Evolutionary conservation across 2,329 filamentous ascomycete species (phyloP).

Genomic region (Colletotrichum phormii): DNA sequence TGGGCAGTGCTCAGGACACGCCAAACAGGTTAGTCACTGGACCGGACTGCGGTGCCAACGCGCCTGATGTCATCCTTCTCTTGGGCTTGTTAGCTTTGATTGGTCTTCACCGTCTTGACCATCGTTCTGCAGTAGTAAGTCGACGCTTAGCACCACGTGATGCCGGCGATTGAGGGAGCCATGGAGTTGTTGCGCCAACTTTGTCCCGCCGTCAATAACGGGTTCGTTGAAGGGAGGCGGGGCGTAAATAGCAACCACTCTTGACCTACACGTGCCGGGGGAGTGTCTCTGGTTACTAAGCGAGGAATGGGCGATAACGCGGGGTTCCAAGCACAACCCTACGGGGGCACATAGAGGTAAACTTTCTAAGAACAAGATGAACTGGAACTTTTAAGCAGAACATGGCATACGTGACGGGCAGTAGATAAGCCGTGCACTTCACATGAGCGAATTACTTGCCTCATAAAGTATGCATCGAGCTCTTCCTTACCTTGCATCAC

Average conservation of each 20-base stretch:
- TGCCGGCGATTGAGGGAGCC: background rate
- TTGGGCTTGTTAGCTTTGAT: background rate
- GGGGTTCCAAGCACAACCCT: background rate
- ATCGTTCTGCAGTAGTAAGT: background rate
- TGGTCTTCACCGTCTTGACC: background rate
- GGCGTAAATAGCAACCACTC: background rate
- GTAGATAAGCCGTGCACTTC: background rate
- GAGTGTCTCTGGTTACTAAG: background rate
- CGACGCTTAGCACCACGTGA: background rate
- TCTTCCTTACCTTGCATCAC: background rate
- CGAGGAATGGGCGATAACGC: background rate
- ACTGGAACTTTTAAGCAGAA: background rate
- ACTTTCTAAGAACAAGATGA: background rate
- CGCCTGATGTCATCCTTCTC: background rate
- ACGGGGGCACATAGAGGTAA: background rate
- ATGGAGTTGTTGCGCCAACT: background rate
- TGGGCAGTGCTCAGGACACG: background rate
- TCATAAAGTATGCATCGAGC: background rate
- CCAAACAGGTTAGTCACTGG: background rate
- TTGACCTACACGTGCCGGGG: background rate
- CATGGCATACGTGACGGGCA: background rate
- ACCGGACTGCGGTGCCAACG: background rate
- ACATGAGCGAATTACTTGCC: background rate
- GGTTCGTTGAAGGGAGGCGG: background rate
- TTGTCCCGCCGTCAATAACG: background rate